Evolutionary conservation across 805 yeast genomes (phyloP).

Genomic region (Komagataella ulmi): DNA sequence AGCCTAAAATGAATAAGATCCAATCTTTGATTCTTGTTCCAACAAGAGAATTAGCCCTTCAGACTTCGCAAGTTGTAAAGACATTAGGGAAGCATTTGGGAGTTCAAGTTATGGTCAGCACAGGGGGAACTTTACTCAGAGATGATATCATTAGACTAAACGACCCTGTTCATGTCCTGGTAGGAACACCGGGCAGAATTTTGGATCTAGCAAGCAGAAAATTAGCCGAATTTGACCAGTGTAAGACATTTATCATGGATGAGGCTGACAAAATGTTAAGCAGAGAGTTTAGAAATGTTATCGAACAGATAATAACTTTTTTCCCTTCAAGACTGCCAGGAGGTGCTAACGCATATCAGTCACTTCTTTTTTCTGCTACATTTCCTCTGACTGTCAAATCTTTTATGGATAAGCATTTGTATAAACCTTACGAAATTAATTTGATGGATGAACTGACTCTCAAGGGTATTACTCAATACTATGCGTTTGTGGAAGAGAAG

Average conservation of each 20-base stretch:
- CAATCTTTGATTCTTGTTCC: conserved; percentile 93
- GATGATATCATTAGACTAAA: conserved; percentile 90
- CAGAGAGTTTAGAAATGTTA: conserved; percentile 76
- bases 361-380: conserved; percentile 85
- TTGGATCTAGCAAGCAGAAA: conserved; percentile 84
- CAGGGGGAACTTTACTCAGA: conserved; percentile 91
- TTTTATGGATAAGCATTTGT: conserved; percentile 83
- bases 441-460: conserved; percentile 95
- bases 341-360: conserved; percentile 47
- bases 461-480: conserved; percentile 92
- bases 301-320: conserved; percentile 73
- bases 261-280: conserved; percentile 97
- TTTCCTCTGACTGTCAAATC: conserved; percentile 90
- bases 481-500: conserved; percentile 95
- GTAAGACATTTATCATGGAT: conserved; percentile 89
- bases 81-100: conserved; percentile 92
- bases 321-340: conserved; percentile 41
- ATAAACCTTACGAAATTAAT: conserved; percentile 89
- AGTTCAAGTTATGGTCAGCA: conserved; percentile 90
- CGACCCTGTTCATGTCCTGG: conserved; percentile 88
- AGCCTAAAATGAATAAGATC: conserved; percentile 71
- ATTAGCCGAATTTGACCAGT: conserved; percentile 76
- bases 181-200: conserved; percentile 97
- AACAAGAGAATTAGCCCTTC: conserved; percentile 94
- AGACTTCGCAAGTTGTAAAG: conserved; percentile 94